Percentiles rank a stretch among this genome's conserved stretches.
Conservation (phyloP, 2,329 filamentous ascomycete species). For the Cladosporium oxysporum region DNA sequence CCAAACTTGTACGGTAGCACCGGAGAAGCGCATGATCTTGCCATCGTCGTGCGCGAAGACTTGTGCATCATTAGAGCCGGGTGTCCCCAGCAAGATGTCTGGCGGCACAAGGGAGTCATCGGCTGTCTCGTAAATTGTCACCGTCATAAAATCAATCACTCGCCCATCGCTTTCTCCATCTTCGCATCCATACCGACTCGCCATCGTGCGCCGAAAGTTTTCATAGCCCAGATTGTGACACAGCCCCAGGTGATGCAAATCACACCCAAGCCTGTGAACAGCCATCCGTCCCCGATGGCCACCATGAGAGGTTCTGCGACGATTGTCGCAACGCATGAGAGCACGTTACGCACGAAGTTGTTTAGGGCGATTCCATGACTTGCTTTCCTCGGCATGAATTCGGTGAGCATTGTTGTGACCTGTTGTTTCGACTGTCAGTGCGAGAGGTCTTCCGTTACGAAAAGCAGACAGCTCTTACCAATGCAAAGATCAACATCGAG, state of each 20-base stretch:
- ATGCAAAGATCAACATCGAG: constrained; percentile 76
- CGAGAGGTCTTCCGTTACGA: too few relatives aligned
- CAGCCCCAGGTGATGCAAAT: constrained; percentile 33
- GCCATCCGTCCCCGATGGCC: constrained; percentile 73
- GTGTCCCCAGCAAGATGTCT: not conserved
- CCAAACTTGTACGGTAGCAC: not conserved
- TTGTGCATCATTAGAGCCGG: not conserved
- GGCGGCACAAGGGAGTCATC: not conserved
- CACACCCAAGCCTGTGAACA: constrained; percentile 61
- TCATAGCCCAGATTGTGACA: constrained; percentile 38
- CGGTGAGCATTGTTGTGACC: constrained; percentile 78
- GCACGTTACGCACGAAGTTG: constrained; percentile 78
- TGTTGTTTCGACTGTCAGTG: not conserved
- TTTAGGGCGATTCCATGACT: constrained; percentile 76
- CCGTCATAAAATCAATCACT: constrained; percentile 17
- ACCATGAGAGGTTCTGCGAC: constrained; percentile 70
- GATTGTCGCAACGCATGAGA: constrained; percentile 69
- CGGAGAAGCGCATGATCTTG: not conserved
- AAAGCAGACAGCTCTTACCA: constrained; percentile 33
- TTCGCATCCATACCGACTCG: constrained; percentile 35
- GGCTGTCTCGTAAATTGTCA: not conserved
- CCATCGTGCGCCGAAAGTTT: constrained; percentile 37
- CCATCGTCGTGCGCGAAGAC: not conserved
- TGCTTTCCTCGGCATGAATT: constrained; percentile 73
- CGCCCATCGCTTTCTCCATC: constrained; percentile 33